A percentile compares a stretch with the other conserved stretches of the same genome.
Evolutionary conservation across 352 stramenopile genomes (phyloP).

Genomic region (Phytophthora nicotianae): DNA sequence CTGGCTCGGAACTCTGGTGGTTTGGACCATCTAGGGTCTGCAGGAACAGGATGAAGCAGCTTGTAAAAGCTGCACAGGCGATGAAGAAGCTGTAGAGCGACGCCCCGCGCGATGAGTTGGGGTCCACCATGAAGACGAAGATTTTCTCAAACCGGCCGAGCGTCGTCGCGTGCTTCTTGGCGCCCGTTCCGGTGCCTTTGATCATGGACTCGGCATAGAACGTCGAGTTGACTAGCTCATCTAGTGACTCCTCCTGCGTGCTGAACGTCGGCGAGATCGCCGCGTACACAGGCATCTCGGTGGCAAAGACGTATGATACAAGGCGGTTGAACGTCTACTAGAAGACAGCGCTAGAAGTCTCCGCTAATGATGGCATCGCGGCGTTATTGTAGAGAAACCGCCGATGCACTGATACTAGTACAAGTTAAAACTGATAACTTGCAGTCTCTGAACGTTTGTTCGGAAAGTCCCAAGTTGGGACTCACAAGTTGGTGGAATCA

Average conservation of each 20-base stretch:
- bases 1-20: slow-evolving; percentile 60
- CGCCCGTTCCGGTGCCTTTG: slow-evolving; percentile 35
- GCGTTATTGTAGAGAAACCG: slow-evolving; percentile 17
- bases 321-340: not conserved
- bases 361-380: slow-evolving; percentile 5
- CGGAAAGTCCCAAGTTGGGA: no score
- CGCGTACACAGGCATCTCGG: slow-evolving; percentile 58
- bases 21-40: slow-evolving; percentile 81
- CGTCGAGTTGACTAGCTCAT: slow-evolving; percentile 52
- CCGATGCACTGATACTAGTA: no score
- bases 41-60: slow-evolving; percentile 77
- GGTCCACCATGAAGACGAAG: slow-evolving; percentile 79
- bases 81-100: slow-evolving; percentile 82
- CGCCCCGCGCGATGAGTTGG: slow-evolving; percentile 62
- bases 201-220: slow-evolving; percentile 59
- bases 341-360: not conserved
- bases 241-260: slow-evolving; percentile 51
- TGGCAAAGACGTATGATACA: not conserved
- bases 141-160: slow-evolving; percentile 64
- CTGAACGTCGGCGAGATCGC: slow-evolving; percentile 72
- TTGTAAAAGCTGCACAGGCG: slow-evolving; percentile 63
- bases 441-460: no score
- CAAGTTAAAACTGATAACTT: no score
- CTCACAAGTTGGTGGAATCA: no score
- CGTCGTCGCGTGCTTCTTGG: slow-evolving; percentile 44